These are phyloP conservation scores for Saccharomycopsis hybrid DNA, from an alignment of 1,139 yeast genomes.

Conservation along the genomic window DNA sequence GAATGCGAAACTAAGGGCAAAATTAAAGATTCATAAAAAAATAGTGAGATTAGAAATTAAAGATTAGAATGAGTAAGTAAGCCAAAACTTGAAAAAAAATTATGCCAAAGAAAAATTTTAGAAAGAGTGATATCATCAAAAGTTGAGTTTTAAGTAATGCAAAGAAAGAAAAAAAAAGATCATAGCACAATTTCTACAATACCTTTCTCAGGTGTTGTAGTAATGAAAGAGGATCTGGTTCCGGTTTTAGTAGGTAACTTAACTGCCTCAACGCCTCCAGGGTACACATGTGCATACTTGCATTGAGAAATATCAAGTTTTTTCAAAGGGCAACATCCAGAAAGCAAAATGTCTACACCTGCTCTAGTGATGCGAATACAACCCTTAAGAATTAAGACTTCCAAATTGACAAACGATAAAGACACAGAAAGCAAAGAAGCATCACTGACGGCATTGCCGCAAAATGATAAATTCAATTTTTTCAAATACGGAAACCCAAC, in stretches of 20 bases:
- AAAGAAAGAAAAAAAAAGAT: not conserved
- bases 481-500: slow-evolving; percentile 54
- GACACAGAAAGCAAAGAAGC: slow-evolving; percentile 59
- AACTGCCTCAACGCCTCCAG: slow-evolving; percentile 52
- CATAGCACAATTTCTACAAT: slow-evolving; percentile 46
- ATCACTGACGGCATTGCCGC: slow-evolving; percentile 78
- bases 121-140: no score
- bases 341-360: slow-evolving; percentile 60
- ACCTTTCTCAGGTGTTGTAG: slow-evolving; percentile 48
- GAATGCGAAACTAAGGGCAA: no score
- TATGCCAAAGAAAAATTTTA: no score
- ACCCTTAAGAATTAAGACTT: slow-evolving; percentile 50
- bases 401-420: slow-evolving; percentile 43
- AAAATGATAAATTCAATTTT: slow-evolving; percentile 56
- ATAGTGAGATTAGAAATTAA: no score
- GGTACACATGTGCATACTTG: slow-evolving; percentile 50
- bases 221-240: slow-evolving; percentile 51
- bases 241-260: slow-evolving; percentile 44
- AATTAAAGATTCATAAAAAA: no score
- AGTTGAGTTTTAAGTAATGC: no score
- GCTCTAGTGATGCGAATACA: slow-evolving; percentile 71
- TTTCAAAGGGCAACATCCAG: slow-evolving; percentile 49
- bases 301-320: slow-evolving; percentile 64
- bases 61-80: no score
- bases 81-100: no score